Evolutionary conservation across 1,139 yeast genomes (phyloP).

Genomic region (Hansenula lynferdii): DNA sequence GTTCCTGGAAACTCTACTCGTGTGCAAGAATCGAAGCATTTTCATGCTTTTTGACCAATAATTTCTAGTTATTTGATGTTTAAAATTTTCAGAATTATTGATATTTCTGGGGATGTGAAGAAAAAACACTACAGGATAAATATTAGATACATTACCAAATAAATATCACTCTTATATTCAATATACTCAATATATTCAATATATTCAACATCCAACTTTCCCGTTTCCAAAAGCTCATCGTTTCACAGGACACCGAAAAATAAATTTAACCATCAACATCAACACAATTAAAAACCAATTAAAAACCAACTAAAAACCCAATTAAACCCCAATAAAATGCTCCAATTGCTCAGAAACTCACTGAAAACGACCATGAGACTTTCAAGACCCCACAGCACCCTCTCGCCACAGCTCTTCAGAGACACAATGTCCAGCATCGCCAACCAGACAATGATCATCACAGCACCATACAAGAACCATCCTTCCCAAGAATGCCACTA

Average conservation of each 20-base stretch:
- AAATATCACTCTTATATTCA: no score
- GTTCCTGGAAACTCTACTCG: no score
- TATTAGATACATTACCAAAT: no score
- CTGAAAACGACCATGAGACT: neutral
- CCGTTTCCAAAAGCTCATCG: no score
- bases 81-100: neutral
- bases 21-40: no score
- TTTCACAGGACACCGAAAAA: neutral
- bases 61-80: no score
- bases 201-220: no score
- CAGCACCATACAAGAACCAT: constrained; percentile 26
- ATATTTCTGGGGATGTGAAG: neutral
- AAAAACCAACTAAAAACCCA: no score
- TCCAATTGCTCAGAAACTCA: neutral
- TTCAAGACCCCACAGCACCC: neutral
- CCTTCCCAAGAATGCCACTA: constrained; percentile 9
- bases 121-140: no score
- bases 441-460: constrained; percentile 36
- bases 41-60: no score
- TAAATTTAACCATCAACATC: no score
- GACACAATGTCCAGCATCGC: constrained; percentile 35
- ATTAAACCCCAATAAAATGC: neutral
- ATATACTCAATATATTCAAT: neutral
- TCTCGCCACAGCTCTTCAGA: constrained; percentile 24
- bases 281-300: no score